Conservation (phyloP, 129 eudicot genomes). For the Gnaphalium uliginosum region DNA sequence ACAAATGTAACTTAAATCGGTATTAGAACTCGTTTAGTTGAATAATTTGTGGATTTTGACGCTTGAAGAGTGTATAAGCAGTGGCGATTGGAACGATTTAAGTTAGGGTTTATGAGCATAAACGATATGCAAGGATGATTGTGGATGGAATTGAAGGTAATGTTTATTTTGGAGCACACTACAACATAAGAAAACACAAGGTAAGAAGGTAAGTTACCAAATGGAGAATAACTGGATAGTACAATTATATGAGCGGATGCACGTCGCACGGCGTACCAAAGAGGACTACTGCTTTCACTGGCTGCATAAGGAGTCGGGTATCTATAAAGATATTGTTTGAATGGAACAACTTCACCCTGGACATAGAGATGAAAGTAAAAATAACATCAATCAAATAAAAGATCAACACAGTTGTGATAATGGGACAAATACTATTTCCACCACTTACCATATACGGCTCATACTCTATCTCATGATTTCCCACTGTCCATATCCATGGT, state of each 20-base stretch:
- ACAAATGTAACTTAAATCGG: too few relatives aligned
- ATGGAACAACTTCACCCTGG: slow-evolving; percentile 77
- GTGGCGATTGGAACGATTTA: too few relatives aligned
- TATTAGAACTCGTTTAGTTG: too few relatives aligned
- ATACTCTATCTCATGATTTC: slow-evolving; percentile 97
- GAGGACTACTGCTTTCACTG: slow-evolving; percentile 71
- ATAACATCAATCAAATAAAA: neutral
- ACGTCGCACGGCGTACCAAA: slow-evolving; percentile 92
- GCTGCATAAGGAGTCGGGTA: slow-evolving; percentile 84
- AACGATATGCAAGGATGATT: too few relatives aligned
- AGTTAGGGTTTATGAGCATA: too few relatives aligned
- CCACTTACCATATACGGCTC: slow-evolving; percentile 84
- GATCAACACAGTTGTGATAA: neutral
- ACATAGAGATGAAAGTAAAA: slow-evolving; percentile 11
- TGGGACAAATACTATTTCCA: neutral
- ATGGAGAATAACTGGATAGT: slow-evolving; percentile 93
- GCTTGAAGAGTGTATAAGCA: too few relatives aligned
- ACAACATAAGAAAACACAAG: slow-evolving; percentile 7
- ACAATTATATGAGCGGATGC: slow-evolving; percentile 95
- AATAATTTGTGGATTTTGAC: too few relatives aligned
- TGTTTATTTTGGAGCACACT: neutral
- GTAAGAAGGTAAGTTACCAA: slow-evolving; percentile 51
- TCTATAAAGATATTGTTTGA: slow-evolving; percentile 79
- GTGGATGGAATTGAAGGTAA: too few relatives aligned
- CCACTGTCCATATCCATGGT: slow-evolving; percentile 91